Conservation (phyloP, 495 filamentous ascomycete species). For the Aspergillus avenaceus region DNA sequence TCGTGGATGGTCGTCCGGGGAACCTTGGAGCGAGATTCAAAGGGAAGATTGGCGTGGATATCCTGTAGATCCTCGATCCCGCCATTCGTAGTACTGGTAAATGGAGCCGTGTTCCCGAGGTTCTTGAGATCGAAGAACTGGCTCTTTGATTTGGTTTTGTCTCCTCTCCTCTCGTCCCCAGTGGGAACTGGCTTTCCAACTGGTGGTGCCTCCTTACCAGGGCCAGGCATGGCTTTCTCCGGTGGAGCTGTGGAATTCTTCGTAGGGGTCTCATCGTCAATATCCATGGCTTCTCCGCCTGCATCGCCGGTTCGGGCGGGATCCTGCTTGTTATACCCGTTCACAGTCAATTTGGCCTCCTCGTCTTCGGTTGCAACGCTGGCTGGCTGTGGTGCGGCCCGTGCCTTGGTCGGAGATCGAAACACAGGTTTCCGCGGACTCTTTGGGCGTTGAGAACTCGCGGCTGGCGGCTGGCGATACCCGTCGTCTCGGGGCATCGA, state of each 20-base stretch:
- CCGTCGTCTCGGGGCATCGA: slow-evolving; percentile 35
- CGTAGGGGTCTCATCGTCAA: slow-evolving; percentile 37
- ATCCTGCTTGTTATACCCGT: slow-evolving; percentile 12
- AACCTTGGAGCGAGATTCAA: slow-evolving; percentile 56
- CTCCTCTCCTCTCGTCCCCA: slow-evolving; percentile 32
- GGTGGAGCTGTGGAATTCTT: slow-evolving; percentile 7
- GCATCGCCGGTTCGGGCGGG: slow-evolving; percentile 8
- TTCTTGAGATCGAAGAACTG: slow-evolving; percentile 53
- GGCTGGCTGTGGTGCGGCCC: slow-evolving; percentile 28
- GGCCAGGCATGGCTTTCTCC: neutral
- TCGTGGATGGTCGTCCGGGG: slow-evolving; percentile 22
- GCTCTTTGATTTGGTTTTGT: slow-evolving; percentile 37
- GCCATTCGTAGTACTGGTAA: slow-evolving; percentile 49
- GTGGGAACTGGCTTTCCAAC: slow-evolving; percentile 22
- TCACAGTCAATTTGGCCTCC: slow-evolving; percentile 30
- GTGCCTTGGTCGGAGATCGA: slow-evolving; percentile 20
- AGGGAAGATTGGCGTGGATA: slow-evolving; percentile 65
- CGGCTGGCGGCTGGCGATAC: slow-evolving; percentile 21
- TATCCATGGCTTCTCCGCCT: slow-evolving; percentile 45
- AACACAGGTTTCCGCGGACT: slow-evolving; percentile 35
- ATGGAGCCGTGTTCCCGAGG: slow-evolving; percentile 63
- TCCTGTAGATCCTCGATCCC: slow-evolving; percentile 62
- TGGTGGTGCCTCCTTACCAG: slow-evolving; percentile 4
- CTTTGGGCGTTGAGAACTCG: slow-evolving; percentile 25
- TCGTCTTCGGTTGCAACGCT: slow-evolving; percentile 42